Percentiles rank a stretch among this genome's conserved stretches.
Evolutionary conservation across 2,329 filamentous ascomycete genomes (phyloP).

Genomic region (Pestalotiopsis sp.): DNA sequence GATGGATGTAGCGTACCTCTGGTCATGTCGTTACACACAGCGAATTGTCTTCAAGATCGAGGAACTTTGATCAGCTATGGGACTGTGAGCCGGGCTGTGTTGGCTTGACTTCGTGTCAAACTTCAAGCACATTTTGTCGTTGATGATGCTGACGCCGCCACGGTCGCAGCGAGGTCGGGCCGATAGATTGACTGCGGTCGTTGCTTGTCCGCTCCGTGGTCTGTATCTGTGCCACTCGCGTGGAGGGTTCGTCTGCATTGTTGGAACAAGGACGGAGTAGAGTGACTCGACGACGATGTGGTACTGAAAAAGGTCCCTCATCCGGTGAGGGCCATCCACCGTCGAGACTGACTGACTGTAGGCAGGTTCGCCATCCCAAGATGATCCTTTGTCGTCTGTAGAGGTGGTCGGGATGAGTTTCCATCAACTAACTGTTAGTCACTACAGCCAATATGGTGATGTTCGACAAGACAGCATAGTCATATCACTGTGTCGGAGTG

Average conservation of each 20-base stretch:
- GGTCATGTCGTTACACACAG: background rate
- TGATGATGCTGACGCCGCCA: too few species aligned
- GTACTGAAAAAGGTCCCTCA: background rate
- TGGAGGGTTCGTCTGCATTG: background rate
- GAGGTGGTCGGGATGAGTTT: background rate
- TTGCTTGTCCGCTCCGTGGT: background rate
- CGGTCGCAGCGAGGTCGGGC: too few species aligned
- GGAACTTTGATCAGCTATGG: too few species aligned
- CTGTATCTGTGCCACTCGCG: background rate
- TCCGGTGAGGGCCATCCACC: background rate
- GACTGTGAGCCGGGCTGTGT: too few species aligned
- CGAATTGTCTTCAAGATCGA: too few species aligned
- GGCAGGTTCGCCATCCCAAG: background rate
- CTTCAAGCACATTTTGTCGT: too few species aligned
- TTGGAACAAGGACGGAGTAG: background rate
- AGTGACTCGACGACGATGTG: background rate
- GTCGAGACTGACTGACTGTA: background rate
- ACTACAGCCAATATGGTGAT: background rate
- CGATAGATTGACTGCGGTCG: background rate
- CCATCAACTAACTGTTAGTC: background rate
- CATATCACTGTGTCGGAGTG: background rate
- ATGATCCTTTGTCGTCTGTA: background rate
- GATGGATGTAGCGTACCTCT: background rate
- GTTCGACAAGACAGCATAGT: background rate
- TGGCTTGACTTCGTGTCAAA: too few species aligned